Base-by-base conservation (phyloP, 2,329 filamentous ascomycete species). In the Trichoderma sp. region DNA sequence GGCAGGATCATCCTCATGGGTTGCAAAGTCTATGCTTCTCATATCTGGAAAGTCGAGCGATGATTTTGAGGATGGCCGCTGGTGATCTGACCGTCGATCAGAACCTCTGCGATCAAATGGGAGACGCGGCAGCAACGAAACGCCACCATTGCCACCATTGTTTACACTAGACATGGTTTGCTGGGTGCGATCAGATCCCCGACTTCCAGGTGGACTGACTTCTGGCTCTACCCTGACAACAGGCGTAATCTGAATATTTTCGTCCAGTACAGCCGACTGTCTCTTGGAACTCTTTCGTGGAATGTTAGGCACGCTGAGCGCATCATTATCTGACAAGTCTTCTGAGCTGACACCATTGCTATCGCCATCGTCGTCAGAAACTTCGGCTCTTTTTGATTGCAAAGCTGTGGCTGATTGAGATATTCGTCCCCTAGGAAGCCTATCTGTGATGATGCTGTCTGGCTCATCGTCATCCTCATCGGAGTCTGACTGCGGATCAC, bases 271-370 rank as follows among this genome's bases (percentile, higher is more conserved):
- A 24, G 35, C 81, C 2, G 87, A 88, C 70, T 85, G 80, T 70
- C 90, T 85, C 76, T 89, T 89, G 0, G 92, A 94, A 76, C 90
- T 93, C 79, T 91, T 93, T 35, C 91, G 85, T 2, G 92, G 91
- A 37, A 94, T 86, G 8, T 85, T 82, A 0, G 89, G 88, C 4
- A 84, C 74, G n/a, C 80, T 75, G 68, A 80, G 61, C 72, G n/a
- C n/a, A n/a, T 82, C 73, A 62, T 78, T 74, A 69, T 75, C 71
- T 21, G 83, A 82, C 16, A 83, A 81, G 11, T 84, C 81, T 10
- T 83, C 81, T 37, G 71, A 71, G 35, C 55, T 69, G 8, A 57
- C 61, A 3, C 55, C 64, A 6, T 67, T 59, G 21, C 24, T 40
- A 27, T 56, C 49, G n/a, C 29, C 57, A 21, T 57, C 64, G 8